Evolutionary conservation across 768 basidiomycete genomes (phyloP).

Genomic region (Suillus bovinus): DNA sequence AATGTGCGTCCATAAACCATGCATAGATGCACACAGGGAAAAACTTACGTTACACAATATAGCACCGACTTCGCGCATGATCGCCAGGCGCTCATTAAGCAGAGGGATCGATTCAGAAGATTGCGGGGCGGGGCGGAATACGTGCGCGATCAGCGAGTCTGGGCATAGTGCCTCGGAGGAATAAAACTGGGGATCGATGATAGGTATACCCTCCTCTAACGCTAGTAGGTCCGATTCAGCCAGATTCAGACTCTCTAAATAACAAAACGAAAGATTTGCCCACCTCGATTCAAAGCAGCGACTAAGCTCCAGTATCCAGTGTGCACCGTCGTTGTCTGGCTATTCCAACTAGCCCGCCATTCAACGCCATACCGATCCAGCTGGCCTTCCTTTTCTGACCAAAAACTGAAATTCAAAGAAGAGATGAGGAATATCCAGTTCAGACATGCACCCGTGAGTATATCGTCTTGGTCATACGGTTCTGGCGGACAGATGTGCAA

Average conservation of each 20-base stretch:
- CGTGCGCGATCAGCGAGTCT: slow-evolving; percentile 62
- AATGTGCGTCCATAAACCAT: background rate
- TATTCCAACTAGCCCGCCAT: slow-evolving; percentile 72
- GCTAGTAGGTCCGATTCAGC: slow-evolving; percentile 42
- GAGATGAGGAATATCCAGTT: slow-evolving; percentile 92
- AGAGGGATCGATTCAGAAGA: slow-evolving; percentile 70
- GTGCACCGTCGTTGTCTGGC: slow-evolving; percentile 50
- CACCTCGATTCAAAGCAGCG: slow-evolving; percentile 82
- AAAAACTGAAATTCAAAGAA: slow-evolving; percentile 85
- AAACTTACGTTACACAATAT: slow-evolving; percentile 66
- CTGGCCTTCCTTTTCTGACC: slow-evolving; percentile 69
- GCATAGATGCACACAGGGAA: background rate
- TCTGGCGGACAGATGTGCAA: slow-evolving; percentile 75
- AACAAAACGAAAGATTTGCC: slow-evolving; percentile 12
- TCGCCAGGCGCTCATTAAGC: slow-evolving; percentile 63
- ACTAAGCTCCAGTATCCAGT: slow-evolving; percentile 90
- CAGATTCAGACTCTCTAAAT: background rate
- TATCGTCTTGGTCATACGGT: slow-evolving; percentile 53
- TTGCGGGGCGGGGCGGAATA: slow-evolving; percentile 63
- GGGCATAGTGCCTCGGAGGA: slow-evolving; percentile 69
- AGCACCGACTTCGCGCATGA: slow-evolving; percentile 78
- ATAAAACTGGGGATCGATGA: slow-evolving; percentile 81
- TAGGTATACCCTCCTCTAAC: slow-evolving; percentile 72
- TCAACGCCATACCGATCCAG: slow-evolving; percentile 72
- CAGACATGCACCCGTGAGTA: slow-evolving; percentile 57